Conservation (phyloP, 1,284 basidiomycete genomes). For the Trametes polyzona region DNA sequence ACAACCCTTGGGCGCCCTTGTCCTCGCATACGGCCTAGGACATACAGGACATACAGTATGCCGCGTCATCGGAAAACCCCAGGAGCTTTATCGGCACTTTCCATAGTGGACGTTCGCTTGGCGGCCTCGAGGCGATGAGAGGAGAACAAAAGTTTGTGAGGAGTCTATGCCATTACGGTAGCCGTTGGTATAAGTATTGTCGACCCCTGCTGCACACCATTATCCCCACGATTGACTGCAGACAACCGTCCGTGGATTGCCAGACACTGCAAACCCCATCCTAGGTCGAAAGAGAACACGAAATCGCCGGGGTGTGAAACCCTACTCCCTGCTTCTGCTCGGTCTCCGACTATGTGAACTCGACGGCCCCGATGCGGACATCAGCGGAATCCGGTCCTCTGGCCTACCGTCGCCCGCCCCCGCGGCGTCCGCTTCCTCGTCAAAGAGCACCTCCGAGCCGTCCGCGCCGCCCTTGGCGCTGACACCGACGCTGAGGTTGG, state of each 20-base stretch:
- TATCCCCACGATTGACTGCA: too few relatives aligned
- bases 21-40: not conserved
- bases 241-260: too few relatives aligned
- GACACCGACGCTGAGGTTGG: slow-evolving; percentile 30
- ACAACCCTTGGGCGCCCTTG: not conserved
- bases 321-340: slow-evolving; percentile 28
- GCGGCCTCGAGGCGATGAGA: not conserved
- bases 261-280: too few relatives aligned
- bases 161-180: slow-evolving; percentile 6
- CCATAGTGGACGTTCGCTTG: not conserved
- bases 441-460: slow-evolving; percentile 52
- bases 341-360: slow-evolving; percentile 26
- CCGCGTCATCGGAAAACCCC: not conserved
- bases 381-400: slow-evolving; percentile 24
- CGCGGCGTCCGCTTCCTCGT: slow-evolving; percentile 46
- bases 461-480: slow-evolving; percentile 27
- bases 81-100: not conserved
- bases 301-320: not conserved
- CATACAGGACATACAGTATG: not conserved
- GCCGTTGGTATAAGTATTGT: slow-evolving; percentile 1
- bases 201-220: not conserved
- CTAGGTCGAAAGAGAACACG: not conserved
- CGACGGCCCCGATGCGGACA: slow-evolving; percentile 16
- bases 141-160: not conserved
- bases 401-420: slow-evolving; percentile 25